phyloP scores from a whole-genome alignment of 768 basidiomycete genomes.

The Galerina marginata region DNA sequence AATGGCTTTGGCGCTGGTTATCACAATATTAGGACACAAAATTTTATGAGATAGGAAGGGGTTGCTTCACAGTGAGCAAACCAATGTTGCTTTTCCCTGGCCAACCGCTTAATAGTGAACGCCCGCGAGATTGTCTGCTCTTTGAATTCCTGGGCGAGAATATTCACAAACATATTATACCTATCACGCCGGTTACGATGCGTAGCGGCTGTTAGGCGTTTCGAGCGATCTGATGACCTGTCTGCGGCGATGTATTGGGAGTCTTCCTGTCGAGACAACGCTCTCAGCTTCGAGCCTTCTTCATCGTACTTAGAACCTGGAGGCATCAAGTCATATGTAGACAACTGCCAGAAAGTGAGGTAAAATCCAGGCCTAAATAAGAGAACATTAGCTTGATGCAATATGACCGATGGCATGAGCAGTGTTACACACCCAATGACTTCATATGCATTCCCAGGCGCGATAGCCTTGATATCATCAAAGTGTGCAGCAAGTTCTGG shows the following conservation, averaged over 20 bases:
- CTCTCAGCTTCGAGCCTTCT: constrained; percentile 65
- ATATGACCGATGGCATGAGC: neutral
- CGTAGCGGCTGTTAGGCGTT: constrained; percentile 57
- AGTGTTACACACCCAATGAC: constrained; percentile 63
- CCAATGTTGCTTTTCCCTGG: constrained; percentile 83
- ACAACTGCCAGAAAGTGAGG: constrained; percentile 95
- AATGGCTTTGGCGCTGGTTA: constrained; percentile 49
- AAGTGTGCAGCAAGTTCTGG: constrained; percentile 76
- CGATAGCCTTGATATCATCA: constrained; percentile 73
- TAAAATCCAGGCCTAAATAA: constrained; percentile 84
- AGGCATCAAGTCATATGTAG: constrained; percentile 86
- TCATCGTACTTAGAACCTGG: constrained; percentile 82
- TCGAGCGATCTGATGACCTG: constrained; percentile 68
- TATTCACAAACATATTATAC: constrained; percentile 62
- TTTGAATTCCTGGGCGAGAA: constrained; percentile 72
- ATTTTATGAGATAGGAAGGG: neutral
- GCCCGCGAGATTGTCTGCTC: constrained; percentile 74
- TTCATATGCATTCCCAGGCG: constrained; percentile 67
- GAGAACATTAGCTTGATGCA: constrained; percentile 5
- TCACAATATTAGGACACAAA: neutral
- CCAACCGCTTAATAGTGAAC: constrained; percentile 78
- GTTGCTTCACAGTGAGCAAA: constrained; percentile 63
- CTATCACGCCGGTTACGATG: constrained; percentile 72
- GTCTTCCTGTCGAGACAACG: constrained; percentile 73
- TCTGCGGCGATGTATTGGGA: constrained; percentile 67